A percentile compares a stretch with the other conserved stretches of the same genome.
Evolutionary conservation across 495 filamentous ascomycete species (phyloP).

Genomic region (Daldinia vernicosa): DNA sequence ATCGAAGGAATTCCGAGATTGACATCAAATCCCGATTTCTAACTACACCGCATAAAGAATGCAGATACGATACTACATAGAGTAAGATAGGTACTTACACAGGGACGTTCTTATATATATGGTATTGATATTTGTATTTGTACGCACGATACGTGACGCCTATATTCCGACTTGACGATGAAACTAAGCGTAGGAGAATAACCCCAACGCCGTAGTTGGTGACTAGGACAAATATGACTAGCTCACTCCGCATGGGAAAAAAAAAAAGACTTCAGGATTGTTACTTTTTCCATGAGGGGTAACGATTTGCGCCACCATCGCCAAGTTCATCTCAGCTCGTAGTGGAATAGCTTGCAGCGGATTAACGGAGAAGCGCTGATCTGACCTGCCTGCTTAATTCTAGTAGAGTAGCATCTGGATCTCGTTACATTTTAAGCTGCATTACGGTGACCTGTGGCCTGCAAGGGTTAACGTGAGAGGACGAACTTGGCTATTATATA

Average conservation of each 20-base stretch:
- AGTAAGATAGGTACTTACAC: constrained; percentile 1
- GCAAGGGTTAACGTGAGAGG: constrained; percentile 17
- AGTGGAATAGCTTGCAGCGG: constrained; percentile 7
- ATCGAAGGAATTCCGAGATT: constrained; percentile 13
- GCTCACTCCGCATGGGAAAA: constrained; percentile 26
- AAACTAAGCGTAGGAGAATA: neutral
- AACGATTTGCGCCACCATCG: constrained; percentile 21
- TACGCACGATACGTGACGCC: neutral
- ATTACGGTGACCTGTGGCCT: constrained; percentile 21
- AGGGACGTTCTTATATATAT: neutral
- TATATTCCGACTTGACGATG: neutral
- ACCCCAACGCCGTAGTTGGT: neutral
- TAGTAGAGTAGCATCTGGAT: constrained; percentile 33
- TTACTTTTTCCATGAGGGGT: constrained; percentile 17
- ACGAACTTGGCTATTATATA: constrained; percentile 12
- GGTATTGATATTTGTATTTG: neutral
- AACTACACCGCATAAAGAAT: neutral
- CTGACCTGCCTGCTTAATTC: constrained; percentile 34
- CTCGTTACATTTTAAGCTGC: constrained; percentile 9
- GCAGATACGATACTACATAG: constrained; percentile 12
- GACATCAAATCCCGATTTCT: neutral
- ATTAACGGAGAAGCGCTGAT: constrained; percentile 20
- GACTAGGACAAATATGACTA: constrained; percentile 8
- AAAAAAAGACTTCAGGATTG: constrained; percentile 7
- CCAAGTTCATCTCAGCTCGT: neutral